Evolutionary conservation across 495 filamentous ascomycete genomes (phyloP), one percentile per base, ranked within the genome.

Genomic region (Astrothelium macrocarpum): DNA sequence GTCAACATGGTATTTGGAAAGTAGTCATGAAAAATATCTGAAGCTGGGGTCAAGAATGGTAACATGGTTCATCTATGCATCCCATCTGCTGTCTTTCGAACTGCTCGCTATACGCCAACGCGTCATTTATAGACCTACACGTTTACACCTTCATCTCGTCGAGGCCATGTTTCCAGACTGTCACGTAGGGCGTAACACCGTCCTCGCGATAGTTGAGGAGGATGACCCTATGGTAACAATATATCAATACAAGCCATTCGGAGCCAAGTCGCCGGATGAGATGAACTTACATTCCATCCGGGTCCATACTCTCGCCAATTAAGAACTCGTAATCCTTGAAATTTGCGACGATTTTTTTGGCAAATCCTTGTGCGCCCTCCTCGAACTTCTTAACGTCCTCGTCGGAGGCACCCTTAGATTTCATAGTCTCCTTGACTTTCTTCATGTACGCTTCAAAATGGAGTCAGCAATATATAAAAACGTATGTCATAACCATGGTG

Each of bases 191-290:
- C 31, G 93, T 97, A 65, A 87, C 76, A 75, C 94, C 94, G 69
- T 97, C 95, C 73, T 95, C 92, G 71, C 93, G 91, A 82, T 96
- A 98, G 81, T 97, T 93, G 74, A 97, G 87, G 62, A 97, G 90
- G 63, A 94, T 81, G 71, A 95, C 82, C 90, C 91, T 96, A 66
- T 28, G 31, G 59, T 59, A 42, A n/a, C n/a, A 34, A 75, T 34
- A 64, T 26, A 20, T 66, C 34, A 67, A 58, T 60, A 61, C 43
- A 12, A 5, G 3, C 5, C 1, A 16, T 0, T 16, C 2, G 28
- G 62, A 58, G 18, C 28, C 5, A 39, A 26, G 53, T 70, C 31
- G 11, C 26, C 32, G 64, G 28, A 46, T 31, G 16, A 29, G 12
- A 56, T 61, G 42, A 65, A 80, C 80, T 68, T 76, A 89, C 94